These are phyloP conservation scores for Pseudocercospora fuligena DNA, from an alignment of 2,329 filamentous ascomycete genomes.

Conservation along the genomic window DNA sequence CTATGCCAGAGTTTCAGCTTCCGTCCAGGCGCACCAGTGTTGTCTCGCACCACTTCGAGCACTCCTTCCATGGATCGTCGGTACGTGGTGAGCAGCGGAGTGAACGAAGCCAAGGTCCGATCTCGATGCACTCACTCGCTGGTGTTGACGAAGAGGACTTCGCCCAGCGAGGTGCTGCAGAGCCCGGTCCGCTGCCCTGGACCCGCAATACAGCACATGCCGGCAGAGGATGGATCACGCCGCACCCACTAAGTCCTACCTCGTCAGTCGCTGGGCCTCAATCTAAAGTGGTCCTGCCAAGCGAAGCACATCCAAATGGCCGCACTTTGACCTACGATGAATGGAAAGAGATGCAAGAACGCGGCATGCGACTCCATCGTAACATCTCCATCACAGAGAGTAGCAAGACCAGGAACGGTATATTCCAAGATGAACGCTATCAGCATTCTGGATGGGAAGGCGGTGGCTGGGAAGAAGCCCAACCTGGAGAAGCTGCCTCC, in stretches of 20 bases:
- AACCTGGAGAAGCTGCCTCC: constrained; percentile 1
- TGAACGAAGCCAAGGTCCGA: neutral
- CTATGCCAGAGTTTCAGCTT: neutral
- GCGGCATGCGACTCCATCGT: constrained; percentile 23
- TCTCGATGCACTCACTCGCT: neutral
- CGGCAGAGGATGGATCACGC: constrained; percentile 42
- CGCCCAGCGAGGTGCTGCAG: neutral
- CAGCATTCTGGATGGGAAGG: constrained; percentile 24
- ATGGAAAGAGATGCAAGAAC: constrained; percentile 34
- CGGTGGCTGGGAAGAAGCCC: constrained; percentile 5
- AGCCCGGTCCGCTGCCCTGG: constrained; percentile 1
- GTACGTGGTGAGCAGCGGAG: neutral
- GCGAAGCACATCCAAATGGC: constrained; percentile 23
- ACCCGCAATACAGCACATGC: constrained; percentile 34
- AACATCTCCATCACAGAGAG: constrained; percentile 32
- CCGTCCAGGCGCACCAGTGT: neutral
- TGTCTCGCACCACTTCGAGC: neutral
- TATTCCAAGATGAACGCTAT: constrained; percentile 24
- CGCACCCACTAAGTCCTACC: constrained; percentile 38
- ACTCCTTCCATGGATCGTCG: neutral
- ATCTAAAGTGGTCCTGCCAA: constrained; percentile 31
- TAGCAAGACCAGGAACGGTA: constrained; percentile 19
- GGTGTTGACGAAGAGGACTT: neutral
- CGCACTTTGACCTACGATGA: constrained; percentile 37
- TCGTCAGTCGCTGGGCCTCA: constrained; percentile 27